A percentile compares a stretch with the other conserved stretches of the same genome.
These are phyloP conservation scores for Jackrogersella minutella DNA, from an alignment of 495 filamentous ascomycete genomes.

Conservation along the genomic window DNA sequence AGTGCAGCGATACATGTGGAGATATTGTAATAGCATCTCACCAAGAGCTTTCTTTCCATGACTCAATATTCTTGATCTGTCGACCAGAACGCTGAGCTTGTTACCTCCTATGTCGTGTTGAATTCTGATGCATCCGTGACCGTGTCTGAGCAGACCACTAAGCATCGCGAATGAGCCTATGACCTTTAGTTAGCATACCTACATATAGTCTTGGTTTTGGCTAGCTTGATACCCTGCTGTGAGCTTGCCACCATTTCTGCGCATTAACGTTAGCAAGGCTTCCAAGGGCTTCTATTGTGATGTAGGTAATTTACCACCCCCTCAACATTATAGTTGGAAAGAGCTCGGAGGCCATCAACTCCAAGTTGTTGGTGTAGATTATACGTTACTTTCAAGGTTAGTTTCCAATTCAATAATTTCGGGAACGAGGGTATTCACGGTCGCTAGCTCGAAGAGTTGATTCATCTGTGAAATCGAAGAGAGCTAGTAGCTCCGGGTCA, in stretches of 20 bases:
- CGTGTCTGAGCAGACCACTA: slow-evolving; percentile 47
- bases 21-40: slow-evolving; percentile 49
- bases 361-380: slow-evolving; percentile 56
- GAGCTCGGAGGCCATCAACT: slow-evolving; percentile 53
- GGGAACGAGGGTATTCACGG: slow-evolving; percentile 25
- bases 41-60: slow-evolving; percentile 55
- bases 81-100: slow-evolving; percentile 46
- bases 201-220: not conserved
- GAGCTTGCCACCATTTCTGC: slow-evolving; percentile 58
- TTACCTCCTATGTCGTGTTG: slow-evolving; percentile 1
- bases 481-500: slow-evolving; percentile 48
- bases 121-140: slow-evolving; percentile 46
- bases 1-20: slow-evolving; percentile 59
- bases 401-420: not conserved
- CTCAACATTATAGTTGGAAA: slow-evolving; percentile 54
- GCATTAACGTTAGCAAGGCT: not conserved
- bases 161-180: slow-evolving; percentile 56
- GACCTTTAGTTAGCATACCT: not conserved
- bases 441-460: slow-evolving; percentile 48
- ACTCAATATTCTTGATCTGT: slow-evolving; percentile 45
- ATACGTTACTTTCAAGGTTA: slow-evolving; percentile 49
- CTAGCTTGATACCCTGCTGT: slow-evolving; percentile 45
- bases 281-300: not conserved
- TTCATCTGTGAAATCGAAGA: slow-evolving; percentile 53
- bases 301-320: slow-evolving; percentile 40